A percentile compares a stretch with the other conserved stretches of the same genome.
Conservation (phyloP, 1,284 basidiomycete species). For the Ustilago vetiveriae region DNA sequence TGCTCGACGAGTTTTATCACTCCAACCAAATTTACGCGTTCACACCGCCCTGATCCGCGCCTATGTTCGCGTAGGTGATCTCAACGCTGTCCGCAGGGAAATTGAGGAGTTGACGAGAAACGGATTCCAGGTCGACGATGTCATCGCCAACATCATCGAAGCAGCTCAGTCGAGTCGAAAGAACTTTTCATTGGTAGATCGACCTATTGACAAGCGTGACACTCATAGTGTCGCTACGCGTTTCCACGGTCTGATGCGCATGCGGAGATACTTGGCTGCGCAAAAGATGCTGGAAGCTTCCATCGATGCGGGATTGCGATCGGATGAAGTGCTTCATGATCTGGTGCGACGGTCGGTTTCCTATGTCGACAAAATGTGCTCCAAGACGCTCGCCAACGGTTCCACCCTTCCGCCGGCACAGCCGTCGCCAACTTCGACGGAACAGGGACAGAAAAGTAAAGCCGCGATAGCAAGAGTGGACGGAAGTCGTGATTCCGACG, state of each 20-base stretch:
- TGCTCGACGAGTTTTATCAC: slow-evolving; percentile 17
- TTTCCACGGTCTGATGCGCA: slow-evolving; percentile 29
- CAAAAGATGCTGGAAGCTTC: slow-evolving; percentile 35
- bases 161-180: slow-evolving; percentile 18
- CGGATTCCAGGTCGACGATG: slow-evolving; percentile 33
- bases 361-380: slow-evolving; percentile 17
- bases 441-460: not conserved
- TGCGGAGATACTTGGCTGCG: slow-evolving; percentile 25
- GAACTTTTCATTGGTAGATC: slow-evolving; percentile 17
- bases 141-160: slow-evolving; percentile 42
- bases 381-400: not conserved
- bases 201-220: slow-evolving; percentile 12
- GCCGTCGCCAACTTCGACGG: not conserved
- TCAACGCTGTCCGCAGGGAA: slow-evolving; percentile 16
- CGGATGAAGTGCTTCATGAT: slow-evolving; percentile 33
- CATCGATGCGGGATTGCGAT: slow-evolving; percentile 18
- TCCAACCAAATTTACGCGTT: slow-evolving; percentile 40
- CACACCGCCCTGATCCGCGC: slow-evolving; percentile 45
- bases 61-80: slow-evolving; percentile 24
- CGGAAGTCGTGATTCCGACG: slow-evolving; percentile 2
- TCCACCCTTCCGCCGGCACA: not conserved
- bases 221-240: slow-evolving; percentile 32
- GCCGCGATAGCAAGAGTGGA: not conserved
- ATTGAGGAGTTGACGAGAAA: slow-evolving; percentile 22
- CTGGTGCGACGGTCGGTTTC: slow-evolving; percentile 14